phyloP scores from a whole-genome alignment of 176 grass and related monocot genomes.

The Cenchrus americanus region DNA sequence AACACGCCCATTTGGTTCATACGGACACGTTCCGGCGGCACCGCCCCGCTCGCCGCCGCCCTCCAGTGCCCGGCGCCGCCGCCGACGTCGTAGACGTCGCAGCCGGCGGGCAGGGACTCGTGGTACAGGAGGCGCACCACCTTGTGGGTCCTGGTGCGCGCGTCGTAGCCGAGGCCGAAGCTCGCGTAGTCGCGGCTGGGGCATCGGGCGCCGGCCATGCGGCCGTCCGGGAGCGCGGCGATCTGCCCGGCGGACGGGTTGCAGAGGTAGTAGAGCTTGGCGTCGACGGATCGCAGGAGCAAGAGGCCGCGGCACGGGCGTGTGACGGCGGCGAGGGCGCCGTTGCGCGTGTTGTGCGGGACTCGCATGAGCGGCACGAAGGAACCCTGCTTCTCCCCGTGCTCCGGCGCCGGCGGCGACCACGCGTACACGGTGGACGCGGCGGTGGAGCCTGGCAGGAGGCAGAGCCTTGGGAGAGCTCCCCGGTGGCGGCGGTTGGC shows the following conservation, averaged over 20 bases:
- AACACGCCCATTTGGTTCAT: not conserved
- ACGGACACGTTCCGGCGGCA: not conserved
- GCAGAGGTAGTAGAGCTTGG: slow-evolving; percentile 9
- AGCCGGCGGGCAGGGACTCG: not conserved
- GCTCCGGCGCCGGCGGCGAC: not conserved
- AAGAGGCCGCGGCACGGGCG: slow-evolving; percentile 21
- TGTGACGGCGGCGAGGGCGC: not conserved
- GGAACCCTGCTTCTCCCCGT: not conserved
- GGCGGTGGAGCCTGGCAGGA: not conserved
- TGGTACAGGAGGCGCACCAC: slow-evolving; percentile 10
- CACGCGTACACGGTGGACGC: not conserved
- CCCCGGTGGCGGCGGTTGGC: not conserved
- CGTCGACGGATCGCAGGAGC: not conserved
- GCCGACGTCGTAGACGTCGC: not conserved
- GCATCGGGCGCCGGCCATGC: not conserved
- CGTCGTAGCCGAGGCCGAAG: slow-evolving; percentile 40
- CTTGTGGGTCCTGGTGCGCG: slow-evolving; percentile 15
- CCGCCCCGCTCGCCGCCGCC: not conserved
- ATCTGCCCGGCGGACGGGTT: slow-evolving; percentile 30
- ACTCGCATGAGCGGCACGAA: slow-evolving; percentile 16
- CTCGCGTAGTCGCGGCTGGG: not conserved
- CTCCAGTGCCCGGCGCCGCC: not conserved
- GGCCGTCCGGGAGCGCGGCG: slow-evolving; percentile 6
- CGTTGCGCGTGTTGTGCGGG: slow-evolving; percentile 4
- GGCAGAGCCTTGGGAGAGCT: not conserved